phyloP scores from a whole-genome alignment of 1,284 basidiomycete genomes.

The Trametes sp. region DNA sequence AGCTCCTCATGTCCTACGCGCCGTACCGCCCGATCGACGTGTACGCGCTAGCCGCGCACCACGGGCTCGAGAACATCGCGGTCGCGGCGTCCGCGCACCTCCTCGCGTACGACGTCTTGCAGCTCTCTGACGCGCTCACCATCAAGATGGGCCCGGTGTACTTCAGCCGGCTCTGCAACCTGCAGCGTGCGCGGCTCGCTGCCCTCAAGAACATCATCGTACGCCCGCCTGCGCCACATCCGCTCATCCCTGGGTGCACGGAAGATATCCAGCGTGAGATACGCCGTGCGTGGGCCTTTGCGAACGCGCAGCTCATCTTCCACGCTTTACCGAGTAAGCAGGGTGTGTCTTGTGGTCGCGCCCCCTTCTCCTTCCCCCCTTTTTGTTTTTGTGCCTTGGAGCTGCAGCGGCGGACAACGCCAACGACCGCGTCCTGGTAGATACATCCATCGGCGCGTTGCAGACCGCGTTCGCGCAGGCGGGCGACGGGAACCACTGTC shows the following conservation, averaged over 20 bases:
- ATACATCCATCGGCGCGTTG: too few relatives aligned
- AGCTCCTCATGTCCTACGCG: constrained; percentile 39
- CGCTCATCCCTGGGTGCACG: constrained; percentile 35
- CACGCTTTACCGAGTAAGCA: too few relatives aligned
- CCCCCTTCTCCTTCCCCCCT: too few relatives aligned
- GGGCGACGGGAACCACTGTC: too few relatives aligned
- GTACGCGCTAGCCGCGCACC: constrained; percentile 45
- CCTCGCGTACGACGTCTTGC: constrained; percentile 39
- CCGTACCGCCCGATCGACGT: constrained; percentile 42
- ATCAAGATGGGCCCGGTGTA: constrained; percentile 46
- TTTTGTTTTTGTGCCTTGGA: too few relatives aligned
- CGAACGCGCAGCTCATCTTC: too few relatives aligned
- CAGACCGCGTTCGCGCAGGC: too few relatives aligned
- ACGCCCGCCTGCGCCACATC: constrained; percentile 41
- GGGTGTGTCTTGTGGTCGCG: too few relatives aligned
- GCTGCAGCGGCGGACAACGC: too few relatives aligned
- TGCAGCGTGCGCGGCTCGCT: constrained; percentile 45
- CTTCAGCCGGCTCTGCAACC: constrained; percentile 46
- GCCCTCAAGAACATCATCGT: constrained; percentile 43
- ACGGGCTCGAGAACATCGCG: constrained; percentile 43
- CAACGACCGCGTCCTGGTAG: too few relatives aligned
- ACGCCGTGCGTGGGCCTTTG: too few relatives aligned
- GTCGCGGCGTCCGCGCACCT: constrained; percentile 43
- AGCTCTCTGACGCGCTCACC: constrained; percentile 43
- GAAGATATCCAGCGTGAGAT: too few relatives aligned